Evolutionary conservation across 257 asterid genomes (phyloP).

Genomic region (Asclepias syriaca): DNA sequence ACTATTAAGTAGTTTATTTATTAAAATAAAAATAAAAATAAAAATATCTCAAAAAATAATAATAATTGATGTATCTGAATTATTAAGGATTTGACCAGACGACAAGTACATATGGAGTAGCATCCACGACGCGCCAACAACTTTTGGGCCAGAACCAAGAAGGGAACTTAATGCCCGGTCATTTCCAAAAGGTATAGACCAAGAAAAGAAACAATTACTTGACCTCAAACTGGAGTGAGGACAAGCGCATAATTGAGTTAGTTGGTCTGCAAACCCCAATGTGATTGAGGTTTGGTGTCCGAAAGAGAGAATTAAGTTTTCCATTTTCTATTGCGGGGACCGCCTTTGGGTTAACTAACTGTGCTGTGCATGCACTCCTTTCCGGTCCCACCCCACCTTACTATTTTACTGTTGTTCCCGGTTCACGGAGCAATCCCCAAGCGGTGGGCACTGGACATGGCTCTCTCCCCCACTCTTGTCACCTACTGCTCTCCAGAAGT

Average conservation of each 20-base stretch:
- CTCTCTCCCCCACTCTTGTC: neutral
- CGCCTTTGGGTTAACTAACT: no score
- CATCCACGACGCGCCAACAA: slow-evolving; percentile 8
- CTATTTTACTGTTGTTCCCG: neutral
- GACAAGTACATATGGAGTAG: neutral
- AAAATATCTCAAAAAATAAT: no score
- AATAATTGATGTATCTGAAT: neutral
- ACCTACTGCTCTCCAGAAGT: neutral
- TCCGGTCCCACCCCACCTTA: neutral
- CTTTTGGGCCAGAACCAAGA: neutral
- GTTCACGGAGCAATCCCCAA: neutral
- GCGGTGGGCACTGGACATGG: neutral
- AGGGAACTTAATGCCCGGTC: neutral
- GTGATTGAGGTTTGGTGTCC: slow-evolving; percentile 25
- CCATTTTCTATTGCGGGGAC: no score
- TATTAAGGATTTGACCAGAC: neutral
- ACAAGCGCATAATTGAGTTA: slow-evolving; percentile 27
- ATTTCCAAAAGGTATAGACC: neutral
- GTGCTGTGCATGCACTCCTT: no score
- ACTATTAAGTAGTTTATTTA: no score
- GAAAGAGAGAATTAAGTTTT: slow-evolving; percentile 10
- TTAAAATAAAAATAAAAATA: no score
- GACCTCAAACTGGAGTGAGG: slow-evolving; percentile 13
- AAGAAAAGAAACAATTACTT: slow-evolving; percentile 4
- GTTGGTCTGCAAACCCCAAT: slow-evolving; percentile 20